phyloP scores from a whole-genome alignment of 2,329 filamentous ascomycete genomes.

The Periconia sp. region DNA sequence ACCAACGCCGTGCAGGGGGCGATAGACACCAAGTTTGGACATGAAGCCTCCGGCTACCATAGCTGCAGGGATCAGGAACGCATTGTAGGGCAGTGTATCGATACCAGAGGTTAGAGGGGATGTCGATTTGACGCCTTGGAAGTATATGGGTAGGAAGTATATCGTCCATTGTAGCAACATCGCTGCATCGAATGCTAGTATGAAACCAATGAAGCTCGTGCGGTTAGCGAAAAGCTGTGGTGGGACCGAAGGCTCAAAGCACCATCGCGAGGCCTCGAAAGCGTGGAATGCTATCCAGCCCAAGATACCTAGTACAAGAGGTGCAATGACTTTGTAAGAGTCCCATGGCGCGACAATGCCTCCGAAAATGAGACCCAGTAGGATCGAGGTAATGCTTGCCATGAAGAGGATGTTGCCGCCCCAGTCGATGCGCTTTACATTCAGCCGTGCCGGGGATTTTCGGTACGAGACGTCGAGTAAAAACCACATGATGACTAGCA shows the following conservation, averaged over 20 bases:
- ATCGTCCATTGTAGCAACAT: constrained; percentile 6
- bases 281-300: constrained; percentile 40
- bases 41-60: constrained; percentile 5
- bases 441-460: neutral
- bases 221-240: constrained; percentile 13
- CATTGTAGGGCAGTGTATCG: constrained; percentile 10
- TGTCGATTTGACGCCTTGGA: constrained; percentile 11
- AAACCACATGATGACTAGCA: constrained; percentile 40
- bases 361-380: constrained; percentile 47
- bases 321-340: constrained; percentile 42
- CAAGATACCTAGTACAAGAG: constrained; percentile 47
- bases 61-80: constrained; percentile 4
- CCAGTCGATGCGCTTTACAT: constrained; percentile 34
- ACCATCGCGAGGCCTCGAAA: constrained; percentile 34
- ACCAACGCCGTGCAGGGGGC: constrained; percentile 9
- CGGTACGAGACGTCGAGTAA: neutral
- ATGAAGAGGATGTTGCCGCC: constrained; percentile 46
- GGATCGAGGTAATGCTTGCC: constrained; percentile 35
- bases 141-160: constrained; percentile 21
- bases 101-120: constrained; percentile 10
- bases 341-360: constrained; percentile 43
- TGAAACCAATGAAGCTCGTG: constrained; percentile 8
- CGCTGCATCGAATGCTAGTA: constrained; percentile 7
- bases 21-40: constrained; percentile 28
- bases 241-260: constrained; percentile 11